Evolutionary conservation across 1,284 basidiomycete species (phyloP), one percentile per base, ranked within the genome.

Genomic region (Cronartium quercuum): DNA sequence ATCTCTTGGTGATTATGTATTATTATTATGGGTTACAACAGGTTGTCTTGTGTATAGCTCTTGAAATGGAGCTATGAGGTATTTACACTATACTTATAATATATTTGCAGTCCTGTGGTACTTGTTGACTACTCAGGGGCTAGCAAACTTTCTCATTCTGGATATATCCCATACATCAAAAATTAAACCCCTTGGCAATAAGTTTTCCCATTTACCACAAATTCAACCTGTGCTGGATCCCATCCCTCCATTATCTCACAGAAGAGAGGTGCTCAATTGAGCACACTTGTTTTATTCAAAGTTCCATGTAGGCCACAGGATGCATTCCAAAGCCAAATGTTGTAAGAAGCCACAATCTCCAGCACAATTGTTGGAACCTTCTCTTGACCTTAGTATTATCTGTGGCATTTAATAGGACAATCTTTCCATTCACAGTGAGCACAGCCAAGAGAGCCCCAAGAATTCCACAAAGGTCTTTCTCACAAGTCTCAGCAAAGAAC

Each of bases 251-350:
- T 37, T 13, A 73, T 35, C 9, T 73, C 29, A 5, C 66, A 35
- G 29, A 73, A 73, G 9, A 73, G 34, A 15, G 42, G 69, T 15
- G 44, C 51, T 18, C 7, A 15, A 34, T 38, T 34, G 21, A 71
- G 47, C 12, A 64, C 41, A 21, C 61, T 64, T 1, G 57, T 63
- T 35, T 64, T 34, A n/a, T 74, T 74, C 34, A 74, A 34, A 5
- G 62, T 51, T 7, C 70, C 70, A n/a, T 62, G 70, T 7, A 64
- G 42, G n/a, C 57, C 57, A 70, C 61, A 70, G 13, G 24, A 62
- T 24, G 58, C 57, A 70, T 70, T n/a, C 61, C 61, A 74, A 47
- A 71, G 38, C 62, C 69, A 64, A 21, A 55, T 37, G 34, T 71
- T 44, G 24, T 71, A 44, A 1, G 34, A 64, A 24, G 44, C 41